Percentiles rank a stretch among this genome's conserved stretches.
phyloP scores from a whole-genome alignment of 768 basidiomycete genomes.

The Cubamyces sp. region DNA sequence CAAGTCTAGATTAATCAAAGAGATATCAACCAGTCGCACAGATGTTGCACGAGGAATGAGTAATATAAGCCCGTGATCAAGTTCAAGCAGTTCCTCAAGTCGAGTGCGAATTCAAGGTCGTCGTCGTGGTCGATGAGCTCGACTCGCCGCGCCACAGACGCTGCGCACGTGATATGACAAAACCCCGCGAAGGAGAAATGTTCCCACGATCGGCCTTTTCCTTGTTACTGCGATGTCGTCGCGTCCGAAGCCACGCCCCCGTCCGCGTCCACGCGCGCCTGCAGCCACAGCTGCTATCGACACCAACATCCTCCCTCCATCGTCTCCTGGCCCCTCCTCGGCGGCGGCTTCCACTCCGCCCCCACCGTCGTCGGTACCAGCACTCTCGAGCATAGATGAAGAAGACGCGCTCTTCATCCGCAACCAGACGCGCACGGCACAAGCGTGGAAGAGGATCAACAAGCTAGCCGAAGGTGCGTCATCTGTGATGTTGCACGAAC shows the following conservation, averaged over 20 bases:
- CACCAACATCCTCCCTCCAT: constrained; percentile 18
- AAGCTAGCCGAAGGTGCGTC: constrained; percentile 57
- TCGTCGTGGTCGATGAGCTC: too few species aligned
- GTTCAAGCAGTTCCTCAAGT: too few species aligned
- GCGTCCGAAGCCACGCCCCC: constrained; percentile 38
- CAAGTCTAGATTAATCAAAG: not conserved
- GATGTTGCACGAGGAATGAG: too few species aligned
- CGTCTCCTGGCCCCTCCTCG: constrained; percentile 21
- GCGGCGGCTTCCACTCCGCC: constrained; percentile 15
- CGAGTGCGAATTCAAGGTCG: not conserved
- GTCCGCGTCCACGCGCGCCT: constrained; percentile 47
- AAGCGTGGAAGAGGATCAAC: constrained; percentile 64
- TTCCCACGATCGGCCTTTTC: constrained; percentile 33
- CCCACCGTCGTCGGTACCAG: constrained; percentile 9
- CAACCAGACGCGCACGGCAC: constrained; percentile 58
- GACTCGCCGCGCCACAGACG: constrained; percentile 2
- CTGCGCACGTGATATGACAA: constrained; percentile 18
- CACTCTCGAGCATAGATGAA: constrained; percentile 42
- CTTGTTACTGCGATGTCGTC: constrained; percentile 37
- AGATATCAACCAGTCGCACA: too few species aligned
- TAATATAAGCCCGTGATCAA: not conserved
- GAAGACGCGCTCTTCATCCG: constrained; percentile 73
- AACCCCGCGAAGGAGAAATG: constrained; percentile 24
- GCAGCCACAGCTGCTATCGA: constrained; percentile 11
- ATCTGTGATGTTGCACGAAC: not conserved